phyloP scores from a whole-genome alignment of 2,329 filamentous ascomycete species.

The Apiospora malaysiana region DNA sequence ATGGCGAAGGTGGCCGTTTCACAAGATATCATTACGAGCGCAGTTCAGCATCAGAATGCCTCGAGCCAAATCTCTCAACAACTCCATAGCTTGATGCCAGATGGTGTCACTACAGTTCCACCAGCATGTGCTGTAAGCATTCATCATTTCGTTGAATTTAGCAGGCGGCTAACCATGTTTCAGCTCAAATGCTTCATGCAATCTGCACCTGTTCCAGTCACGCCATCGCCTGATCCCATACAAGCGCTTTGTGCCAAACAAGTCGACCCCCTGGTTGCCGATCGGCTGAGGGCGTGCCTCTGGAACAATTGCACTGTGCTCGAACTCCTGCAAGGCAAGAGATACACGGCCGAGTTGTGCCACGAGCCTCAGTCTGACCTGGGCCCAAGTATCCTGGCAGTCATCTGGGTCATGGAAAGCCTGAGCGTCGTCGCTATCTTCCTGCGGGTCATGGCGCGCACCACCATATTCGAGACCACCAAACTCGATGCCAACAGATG shows the following conservation, averaged over 20 bases:
- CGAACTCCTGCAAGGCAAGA: conserved; percentile 19
- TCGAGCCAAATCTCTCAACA: background rate
- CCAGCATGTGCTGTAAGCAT: background rate
- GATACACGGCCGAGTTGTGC: conserved; percentile 20
- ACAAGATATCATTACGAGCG: background rate
- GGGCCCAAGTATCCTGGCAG: background rate
- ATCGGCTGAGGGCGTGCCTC: background rate
- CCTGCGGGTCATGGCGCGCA: conserved; percentile 15
- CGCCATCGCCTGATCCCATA: background rate
- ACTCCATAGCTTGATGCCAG: background rate
- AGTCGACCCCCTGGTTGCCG: background rate
- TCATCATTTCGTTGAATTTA: background rate
- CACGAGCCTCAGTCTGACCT: background rate
- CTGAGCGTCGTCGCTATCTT: background rate
- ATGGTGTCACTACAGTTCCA: background rate
- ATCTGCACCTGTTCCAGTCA: background rate
- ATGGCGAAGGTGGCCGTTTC: background rate
- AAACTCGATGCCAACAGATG: background rate
- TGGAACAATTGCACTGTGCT: background rate
- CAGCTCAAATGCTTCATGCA: background rate
- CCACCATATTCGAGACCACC: background rate
- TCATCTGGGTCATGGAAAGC: background rate
- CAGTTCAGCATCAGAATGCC: background rate
- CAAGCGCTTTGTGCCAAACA: background rate
- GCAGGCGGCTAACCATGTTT: background rate